Evolutionary conservation across 1,139 yeast species (phyloP), one percentile per base, ranked within the genome.

Genomic region (Kurtzmaniella natalensis): DNA sequence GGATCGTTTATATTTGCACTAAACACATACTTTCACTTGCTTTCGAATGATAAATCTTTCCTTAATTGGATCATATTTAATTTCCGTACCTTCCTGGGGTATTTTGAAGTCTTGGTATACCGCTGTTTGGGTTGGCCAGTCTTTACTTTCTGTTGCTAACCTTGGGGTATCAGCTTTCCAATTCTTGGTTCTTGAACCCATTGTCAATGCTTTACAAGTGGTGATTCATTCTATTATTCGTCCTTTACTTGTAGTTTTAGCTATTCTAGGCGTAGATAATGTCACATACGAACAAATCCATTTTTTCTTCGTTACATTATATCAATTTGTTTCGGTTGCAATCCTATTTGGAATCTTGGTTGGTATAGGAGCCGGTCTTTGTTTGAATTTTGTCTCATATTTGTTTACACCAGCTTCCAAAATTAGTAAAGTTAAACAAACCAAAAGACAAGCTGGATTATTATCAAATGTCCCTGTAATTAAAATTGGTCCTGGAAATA

Each of bases 281-380:
- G 19, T 26, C 11, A 26, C 20, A 17, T 17, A 17, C n/a, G 29
- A 26, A 8, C 52, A 48, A 28, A 13, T 45, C 8, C 35, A 25
- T 25, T 43, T 48, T 20, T 50, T 56, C 24, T 7, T 42, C 5
- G 27, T 41, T 3, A 42, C 48, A 19, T 37, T 47, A 20, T 32
- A 44, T n/a, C 60, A 57, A 34, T 57, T 42, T 37, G 28, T 47
- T 23, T 46, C 56, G 42, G 54, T 53, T 11, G 47, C 53, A 18
- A 33, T 46, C n/a, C 40, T 55, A 10, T 41, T 57, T 30, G 62
- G 63, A 9, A 33, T 42, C 1, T 28, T 44, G 7, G 48, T 51
- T 8, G 59, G 59, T 2, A 18, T 42, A 10, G 21, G 45, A 3
- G 42, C 53, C 1, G 58, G 58, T 3, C 24, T 47, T 2, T 28